Evolutionary conservation across 768 basidiomycete species (phyloP), one percentile per base, ranked within the genome.

Genomic region (Inosperma sp.): DNA sequence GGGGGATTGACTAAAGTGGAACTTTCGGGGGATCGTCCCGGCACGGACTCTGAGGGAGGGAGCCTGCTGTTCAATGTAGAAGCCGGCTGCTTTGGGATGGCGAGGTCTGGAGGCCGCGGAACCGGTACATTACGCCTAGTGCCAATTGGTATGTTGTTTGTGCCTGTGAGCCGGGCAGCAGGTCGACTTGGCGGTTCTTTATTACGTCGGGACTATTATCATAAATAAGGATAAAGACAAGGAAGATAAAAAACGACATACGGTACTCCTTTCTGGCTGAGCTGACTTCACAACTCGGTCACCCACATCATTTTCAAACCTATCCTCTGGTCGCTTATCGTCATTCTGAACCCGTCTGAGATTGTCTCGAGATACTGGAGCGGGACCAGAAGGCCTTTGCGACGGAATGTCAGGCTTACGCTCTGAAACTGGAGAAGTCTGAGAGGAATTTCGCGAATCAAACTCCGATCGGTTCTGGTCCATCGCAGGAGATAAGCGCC

Each of bases 131-230:
- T 12, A 31, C 49, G 40, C 36, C 29, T 26, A 16, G 25, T 55
- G n/a, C 69, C 68, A 16, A 73, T 69, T 1, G 72, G 72, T n/a
- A 71, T 61, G 33, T 62, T 70, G 48, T 75, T 73, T 0, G 70
- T 65, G 2, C 70, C 69, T 43, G 69, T 70, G 8, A 60, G 42
- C 41, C 53, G 53, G 22, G 50, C 50, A n/a, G n/a, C n/a, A 5
- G 54, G 60, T 41, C 39, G 29, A 25, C 8, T 56, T 25, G 64
- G 61, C 7, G 51, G 30, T 26, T 49, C 51, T 30, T 66, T 36
- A 14, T 27, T 27, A 7, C 43, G 49, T 45, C 49, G 31, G 4
- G 42, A 44, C 48, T 54, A 21, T n/a, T n/a, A 19, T 12, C 2
- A 47, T 3, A 30, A 6, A 13, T 12, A 8, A 31, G 30, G 30